phyloP scores from a whole-genome alignment of 2,329 filamentous ascomycete genomes.

The Stemphylium beticola region DNA sequence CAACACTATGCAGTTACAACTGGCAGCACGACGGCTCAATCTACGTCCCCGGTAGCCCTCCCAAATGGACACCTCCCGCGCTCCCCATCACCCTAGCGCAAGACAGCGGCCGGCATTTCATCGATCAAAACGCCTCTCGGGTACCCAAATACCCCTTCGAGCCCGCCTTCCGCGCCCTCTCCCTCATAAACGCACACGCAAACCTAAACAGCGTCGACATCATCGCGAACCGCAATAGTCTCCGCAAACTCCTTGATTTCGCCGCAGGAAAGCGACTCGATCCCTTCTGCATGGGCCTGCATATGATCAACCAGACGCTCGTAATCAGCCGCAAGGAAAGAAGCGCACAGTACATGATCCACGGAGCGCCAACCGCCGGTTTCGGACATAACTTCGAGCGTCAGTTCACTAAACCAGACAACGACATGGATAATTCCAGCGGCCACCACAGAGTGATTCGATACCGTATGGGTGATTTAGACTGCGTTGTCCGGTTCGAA shows the following conservation, averaged over 20 bases:
- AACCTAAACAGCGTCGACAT: slow-evolving; percentile 23
- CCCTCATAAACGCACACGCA: slow-evolving; percentile 18
- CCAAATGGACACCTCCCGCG: slow-evolving; percentile 20
- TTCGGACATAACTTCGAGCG: slow-evolving; percentile 45
- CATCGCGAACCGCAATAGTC: slow-evolving; percentile 25
- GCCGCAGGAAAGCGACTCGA: slow-evolving; percentile 26
- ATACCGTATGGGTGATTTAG: slow-evolving; percentile 23
- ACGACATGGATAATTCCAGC: slow-evolving; percentile 20
- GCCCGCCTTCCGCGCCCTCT: slow-evolving; percentile 26
- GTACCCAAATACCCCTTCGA: slow-evolving; percentile 37
- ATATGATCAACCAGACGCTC: slow-evolving; percentile 42
- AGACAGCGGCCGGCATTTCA: slow-evolving; percentile 19
- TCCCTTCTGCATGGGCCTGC: slow-evolving; percentile 41
- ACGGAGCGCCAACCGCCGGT: slow-evolving; percentile 21
- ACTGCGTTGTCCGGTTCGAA: slow-evolving; percentile 27
- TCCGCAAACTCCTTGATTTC: slow-evolving; percentile 27
- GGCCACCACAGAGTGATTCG: slow-evolving; percentile 28
- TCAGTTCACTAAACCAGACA: slow-evolving; percentile 27
- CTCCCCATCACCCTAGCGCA: slow-evolving; percentile 17
- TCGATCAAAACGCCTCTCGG: slow-evolving; percentile 39
- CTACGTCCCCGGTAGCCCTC: slow-evolving; percentile 26
- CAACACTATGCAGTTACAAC: slow-evolving; percentile 30
- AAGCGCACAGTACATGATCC: slow-evolving; percentile 19
- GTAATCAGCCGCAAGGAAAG: slow-evolving; percentile 42
- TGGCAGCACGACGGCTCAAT: slow-evolving; percentile 25